Evolutionary conservation across 225 moss, liverwort and hornwort genomes (phyloP), one percentile per base, ranked within the genome.

Genomic region (Asterella californica): DNA sequence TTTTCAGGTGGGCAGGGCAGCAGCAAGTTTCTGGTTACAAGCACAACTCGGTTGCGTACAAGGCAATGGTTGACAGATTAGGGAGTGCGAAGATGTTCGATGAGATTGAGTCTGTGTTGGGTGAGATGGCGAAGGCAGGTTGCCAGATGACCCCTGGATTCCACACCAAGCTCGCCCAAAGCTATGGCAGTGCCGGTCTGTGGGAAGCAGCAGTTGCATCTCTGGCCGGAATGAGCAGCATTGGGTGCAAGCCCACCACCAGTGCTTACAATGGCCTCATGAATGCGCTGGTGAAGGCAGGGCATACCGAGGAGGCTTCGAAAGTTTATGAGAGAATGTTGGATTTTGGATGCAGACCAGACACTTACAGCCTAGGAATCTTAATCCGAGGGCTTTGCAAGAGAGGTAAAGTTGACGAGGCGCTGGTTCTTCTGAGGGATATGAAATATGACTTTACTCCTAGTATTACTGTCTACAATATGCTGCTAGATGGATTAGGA

Each of bases 1-100:
- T 96, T 67, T 96, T 94, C 57, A 79, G 81, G 46, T 96, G 96
- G 96, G 92, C 96, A 30, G 93, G 93, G 36, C 86, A 88, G 77
- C 92, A 92, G 78, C 91, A 87, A 42, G 3, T 32, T 22, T n/a
- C 76, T 50, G 96, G 96, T 21, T 96, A 92, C 68, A 83, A 76
- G 71, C 96, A 94, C 81, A 89, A 89, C 57, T 65, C 88, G 9
- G 82, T 90, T 65, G 87, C 86, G 73, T 96, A 92, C 76, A 88
- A 76, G 65, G 76, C 84, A 34, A 92, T 96, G 89, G 84, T 90
- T 42, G 80, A 82, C 46, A 80, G 68, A n/a, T 63, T 87, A 27
- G 87, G 84, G 22, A 67, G 79, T 33, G 76, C n/a, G 30, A 80
- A 57, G 52, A 84, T 79, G 82, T 80, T 74, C 45, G 76, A 64